Evolutionary conservation across 139 green algal genomes (phyloP), one percentile per base, ranked within the genome.

Genomic region (Eudorina sp.): DNA sequence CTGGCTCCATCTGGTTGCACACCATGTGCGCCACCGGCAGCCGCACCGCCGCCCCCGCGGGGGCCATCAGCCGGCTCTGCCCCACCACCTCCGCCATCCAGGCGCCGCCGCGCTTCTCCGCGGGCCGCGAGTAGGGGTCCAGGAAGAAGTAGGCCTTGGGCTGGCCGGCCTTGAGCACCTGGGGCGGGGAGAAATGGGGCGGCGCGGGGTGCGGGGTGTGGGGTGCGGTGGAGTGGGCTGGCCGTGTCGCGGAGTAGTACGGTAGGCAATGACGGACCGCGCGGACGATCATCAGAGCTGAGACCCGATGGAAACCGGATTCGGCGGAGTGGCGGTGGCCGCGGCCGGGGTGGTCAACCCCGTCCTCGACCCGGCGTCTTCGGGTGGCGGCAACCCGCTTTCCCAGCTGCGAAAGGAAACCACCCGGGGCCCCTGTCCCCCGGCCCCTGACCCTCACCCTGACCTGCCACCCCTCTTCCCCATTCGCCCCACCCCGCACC

Each of bases 21-120:
- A 99, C 97, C 97, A 99, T 99, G 94, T 99, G 97, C 13, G 97
- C 98, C 11, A 98, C 94, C 38, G 97, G 97, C 75, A 99, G 96
- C 4, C 97, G 96, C 45, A 97, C 94, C 4, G 45, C 31, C 36
- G 91, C 75, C n/a, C 84, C 88, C 0, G 83, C 25, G 5, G 90
- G 78, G 4, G 89, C 94, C 82, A 97, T 86, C 76, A 95, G 89
- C 73, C 69, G 79, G 64, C 51, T 91, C 90, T 95, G 93, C 4
- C 92, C 91, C 41, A 94, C 89, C 68, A 98, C 96, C 92, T 98
- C 96, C 45, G 97, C 96, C 97, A 99, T 99, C 96, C 97, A 99
- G 0, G 97, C 97, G 27, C 97, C 97, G 18, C 97, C 97, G 8
- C 97, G 93, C 95, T 99, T 99, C 95, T 99, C 97, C 41, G 93